Base-by-base conservation (phyloP, 164 flowering plant species). In the Tinospora cordifolia region DNA sequence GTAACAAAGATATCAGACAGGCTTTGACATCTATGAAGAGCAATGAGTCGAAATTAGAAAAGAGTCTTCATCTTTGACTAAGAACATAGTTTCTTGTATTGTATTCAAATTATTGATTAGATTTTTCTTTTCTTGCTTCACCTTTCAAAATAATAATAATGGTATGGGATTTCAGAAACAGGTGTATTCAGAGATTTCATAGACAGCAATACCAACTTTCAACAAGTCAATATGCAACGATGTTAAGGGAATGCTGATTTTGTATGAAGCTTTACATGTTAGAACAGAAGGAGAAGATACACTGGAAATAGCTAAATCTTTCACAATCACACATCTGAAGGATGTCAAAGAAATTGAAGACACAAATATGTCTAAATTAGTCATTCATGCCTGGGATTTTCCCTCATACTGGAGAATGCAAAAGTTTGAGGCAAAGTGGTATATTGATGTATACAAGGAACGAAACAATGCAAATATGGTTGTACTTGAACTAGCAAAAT, bases 261-360 rank as follows among this genome's bases (percentile, higher is more conserved):
- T 81, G 49, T 81, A 73, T 62, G 81, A 81, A 73, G 83, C 79
- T 40, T 78, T 79, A 8, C 74, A 66, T 46, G 69, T 71, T 8
- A 27, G 25, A 2, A 39, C 41, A 9, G 69, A 71, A 57, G 77
- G 67, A 13, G 81, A 81, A 67, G 66, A 38, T 9, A 62, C 66
- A 6, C 4, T 76, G 65, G 79, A 78, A 2, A 70, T 78, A 12
- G 75, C 75, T 3, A 51, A 39, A 51, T 27, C 44, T 12, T 78
- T 75, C 36, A 12, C 79, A 15, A 25, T 17, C 3, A 65, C 25
- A 58, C 60, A 71, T 71, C 71, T 67, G 40, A 66, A 54, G 63
- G 60, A 67, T 17, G 7, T 68, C 12, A 44, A 58, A 10, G 60
- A 62, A 8, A 11, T 40, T 4, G 19, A 65, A 10, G 26, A 66